phyloP scores from a whole-genome alignment of 345 rosid species.

The Iberis pinnata region DNA sequence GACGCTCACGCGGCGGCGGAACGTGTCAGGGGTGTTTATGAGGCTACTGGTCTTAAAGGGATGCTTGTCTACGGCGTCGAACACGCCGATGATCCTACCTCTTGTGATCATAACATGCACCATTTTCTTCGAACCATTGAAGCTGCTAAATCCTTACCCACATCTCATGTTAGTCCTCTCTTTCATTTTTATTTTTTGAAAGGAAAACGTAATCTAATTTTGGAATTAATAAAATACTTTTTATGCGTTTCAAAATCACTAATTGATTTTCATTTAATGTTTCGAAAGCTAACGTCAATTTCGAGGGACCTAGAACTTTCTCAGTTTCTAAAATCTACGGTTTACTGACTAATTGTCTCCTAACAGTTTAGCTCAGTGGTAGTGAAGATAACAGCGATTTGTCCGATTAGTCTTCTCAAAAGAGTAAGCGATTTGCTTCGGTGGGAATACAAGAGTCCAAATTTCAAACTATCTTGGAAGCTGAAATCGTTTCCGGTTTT shows the following conservation, averaged over 20 bases:
- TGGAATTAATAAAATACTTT: too few species aligned
- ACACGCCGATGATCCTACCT: conserved; percentile 42
- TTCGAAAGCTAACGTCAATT: too few species aligned
- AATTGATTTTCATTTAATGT: too few species aligned
- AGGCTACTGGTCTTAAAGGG: conserved; percentile 53
- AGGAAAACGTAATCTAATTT: too few species aligned
- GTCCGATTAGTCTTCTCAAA: conserved; percentile 54
- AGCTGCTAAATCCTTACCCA: conserved; percentile 52
- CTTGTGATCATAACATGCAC: conserved; percentile 59
- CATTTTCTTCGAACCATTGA: conserved; percentile 49
- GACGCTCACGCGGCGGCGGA: conserved; percentile 35
- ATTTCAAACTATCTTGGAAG: conserved; percentile 72
- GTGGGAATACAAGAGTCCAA: conserved; percentile 64
- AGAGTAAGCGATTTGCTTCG: conserved; percentile 69
- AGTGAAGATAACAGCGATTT: conserved; percentile 69
- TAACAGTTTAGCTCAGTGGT: conserved; percentile 68
- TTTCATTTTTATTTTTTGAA: too few species aligned
- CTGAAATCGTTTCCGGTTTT: conserved; percentile 50
- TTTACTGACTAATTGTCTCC: too few species aligned
- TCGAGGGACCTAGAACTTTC: too few species aligned
- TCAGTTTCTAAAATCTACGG: too few species aligned
- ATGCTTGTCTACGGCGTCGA: conserved; percentile 80
- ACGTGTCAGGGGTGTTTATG: conserved; percentile 38
- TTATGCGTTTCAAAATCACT: too few species aligned
- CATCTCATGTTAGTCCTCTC: conserved; percentile 47